These are phyloP conservation scores for Davidsoniella neocaledoniae DNA, from an alignment of 2,329 filamentous ascomycete genomes.

Conservation along the genomic window DNA sequence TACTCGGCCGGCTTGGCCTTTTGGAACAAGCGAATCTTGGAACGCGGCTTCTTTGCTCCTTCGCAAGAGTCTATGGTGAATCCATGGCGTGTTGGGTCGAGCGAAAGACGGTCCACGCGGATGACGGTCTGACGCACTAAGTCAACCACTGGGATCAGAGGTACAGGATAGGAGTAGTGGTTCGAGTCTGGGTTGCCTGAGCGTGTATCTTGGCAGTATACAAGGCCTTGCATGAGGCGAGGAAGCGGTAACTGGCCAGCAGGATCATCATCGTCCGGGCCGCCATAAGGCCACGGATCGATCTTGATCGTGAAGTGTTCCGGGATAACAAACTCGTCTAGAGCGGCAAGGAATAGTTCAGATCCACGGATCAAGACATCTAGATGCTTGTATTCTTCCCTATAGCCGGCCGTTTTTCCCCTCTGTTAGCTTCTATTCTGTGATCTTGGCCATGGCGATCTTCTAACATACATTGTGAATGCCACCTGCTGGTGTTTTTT, in stretches of 20 bases:
- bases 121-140: conserved; percentile 35
- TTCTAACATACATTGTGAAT: conserved; percentile 19
- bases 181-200: conserved; percentile 37
- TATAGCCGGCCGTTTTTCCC: conserved; percentile 11
- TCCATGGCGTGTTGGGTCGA: conserved; percentile 28
- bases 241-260: conserved; percentile 15
- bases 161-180: conserved; percentile 45
- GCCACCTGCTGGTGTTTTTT: conserved; percentile 22
- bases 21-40: conserved; percentile 28
- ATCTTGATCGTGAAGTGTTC: conserved; percentile 24
- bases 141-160: conserved; percentile 42
- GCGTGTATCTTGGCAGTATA: conserved; percentile 28
- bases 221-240: conserved; percentile 32
- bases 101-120: conserved; percentile 40
- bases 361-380: conserved; percentile 26
- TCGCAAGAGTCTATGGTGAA: conserved; percentile 13
- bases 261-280: conserved; percentile 23
- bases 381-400: conserved; percentile 25
- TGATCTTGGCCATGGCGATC: not conserved
- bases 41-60: not conserved
- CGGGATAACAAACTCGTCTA: conserved; percentile 30
- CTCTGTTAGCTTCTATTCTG: not conserved
- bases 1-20: conserved; percentile 27
- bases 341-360: conserved; percentile 28
- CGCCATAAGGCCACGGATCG: conserved; percentile 52